Base-by-base conservation (phyloP, 108 stramenopile species). In the Pseudonitzschia multiseries region DNA sequence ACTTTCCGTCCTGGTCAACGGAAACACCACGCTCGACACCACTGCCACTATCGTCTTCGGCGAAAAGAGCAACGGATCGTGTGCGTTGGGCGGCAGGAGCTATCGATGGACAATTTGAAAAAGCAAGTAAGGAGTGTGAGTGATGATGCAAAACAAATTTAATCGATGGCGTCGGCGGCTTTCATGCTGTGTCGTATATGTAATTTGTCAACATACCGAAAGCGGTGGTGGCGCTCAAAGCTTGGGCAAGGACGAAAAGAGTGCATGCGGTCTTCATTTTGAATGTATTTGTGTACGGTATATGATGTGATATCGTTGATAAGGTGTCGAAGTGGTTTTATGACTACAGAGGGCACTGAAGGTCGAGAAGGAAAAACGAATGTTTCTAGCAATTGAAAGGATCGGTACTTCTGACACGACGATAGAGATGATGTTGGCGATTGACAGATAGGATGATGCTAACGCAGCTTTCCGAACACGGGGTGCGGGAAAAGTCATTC, bases 1-100 rank as follows among this genome's bases (percentile, higher is more conserved):
- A 93, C 77, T 98, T 98, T 70, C 97, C 96, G 60, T 95, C 94
- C 79, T 95, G 93, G 67, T 95, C 94, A 63, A 95, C 79, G 0
- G 87, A 89, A 8, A 96, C 94, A 54, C 94, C 94, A 60, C 94
- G 89, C 70, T 95, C 94, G 10, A 76, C 64, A 41, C 65, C 57
- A 44, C 73, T 61, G 48, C 43, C 27, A 43, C 44, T 36, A 0
- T 70, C 68, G 20, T 69, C 70, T 32, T 76, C 75, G 6, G 70
- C 63, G 36, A 63, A 44, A 66, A 32, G 40, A 4, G 32, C 61
- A 8, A 27, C 57, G 41, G 67, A 44, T 36, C 43, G 61, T 63
- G 54, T 26, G 42, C 26, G 29, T 31, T 56, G 69, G 24, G n/a
- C 26, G 22, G 60, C 60, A 27, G 57, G 60, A 10, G 57, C 54